Evolutionary conservation across 768 basidiomycete species (phyloP), one percentile per base, ranked within the genome.

Genomic region (Boletellus ananas): DNA sequence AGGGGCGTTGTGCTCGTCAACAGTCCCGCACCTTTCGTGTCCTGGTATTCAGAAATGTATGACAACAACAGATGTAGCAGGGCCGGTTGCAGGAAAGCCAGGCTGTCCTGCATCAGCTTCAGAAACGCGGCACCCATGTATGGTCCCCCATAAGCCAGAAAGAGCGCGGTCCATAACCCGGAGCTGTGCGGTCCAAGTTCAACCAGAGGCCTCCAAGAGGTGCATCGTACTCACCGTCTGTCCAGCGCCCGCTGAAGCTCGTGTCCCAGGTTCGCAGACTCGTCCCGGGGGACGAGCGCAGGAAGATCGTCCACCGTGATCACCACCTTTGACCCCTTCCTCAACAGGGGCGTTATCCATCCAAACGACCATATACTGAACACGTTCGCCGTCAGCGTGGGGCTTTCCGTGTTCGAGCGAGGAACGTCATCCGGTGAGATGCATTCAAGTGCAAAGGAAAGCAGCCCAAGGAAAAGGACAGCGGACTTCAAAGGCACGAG

Each of bases 291-390:
- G 21, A 81, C 71, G 21, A 96, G 73, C 1, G 83, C 77, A 37
- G 92, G 92, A 20, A 97, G 77, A 61, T 98, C 95, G 25, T 85
- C 78, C 64, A 95, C 92, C 1, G 86, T 87, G 50, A 97, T 84
- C 63, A 79, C 83, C 46, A 79, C 69, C 6, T 69, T 64, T 10
- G 78, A 75, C 27, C 88, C 88, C 60, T 84, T 84, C 57, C 72
- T 75, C 81, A 94, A 79, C 16, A 93, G 77, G 0, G 79, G 78
- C 1, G 89, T 90, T 74, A 97, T 79, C 93, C 93, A 98, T 0
- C 74, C 70, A 62, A 97, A 98, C 1, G 83, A 84, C 79, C 85
- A 91, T 34, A 79, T 74, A 59, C 87, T 90, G 64, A 83, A 94
- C 18, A 92, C 71, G 63, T 91, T 94, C 16, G 93, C 88, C 0